Percentiles rank a stretch among this genome's conserved stretches.
These are phyloP conservation scores for Entelexis paramagnoliae DNA, from an alignment of 1,139 yeast genomes.

Conservation along the genomic window DNA sequence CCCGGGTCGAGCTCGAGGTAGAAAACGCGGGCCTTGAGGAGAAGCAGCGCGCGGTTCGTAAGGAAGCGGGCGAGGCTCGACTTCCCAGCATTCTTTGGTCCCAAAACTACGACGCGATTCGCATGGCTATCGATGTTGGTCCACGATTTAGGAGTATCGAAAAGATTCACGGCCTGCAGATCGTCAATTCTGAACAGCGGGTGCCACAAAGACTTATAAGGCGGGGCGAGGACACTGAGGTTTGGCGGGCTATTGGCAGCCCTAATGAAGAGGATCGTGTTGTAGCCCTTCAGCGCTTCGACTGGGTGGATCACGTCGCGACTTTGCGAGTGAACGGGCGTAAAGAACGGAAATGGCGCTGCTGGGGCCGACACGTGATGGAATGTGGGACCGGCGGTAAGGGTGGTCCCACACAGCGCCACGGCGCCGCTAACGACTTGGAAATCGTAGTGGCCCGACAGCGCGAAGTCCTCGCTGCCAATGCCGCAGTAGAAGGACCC, in stretches of 20 bases:
- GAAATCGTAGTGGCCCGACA: constrained; percentile 22
- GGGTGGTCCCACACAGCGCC: constrained; percentile 42
- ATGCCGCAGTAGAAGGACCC: constrained; percentile 10
- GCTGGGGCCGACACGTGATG: constrained; percentile 38
- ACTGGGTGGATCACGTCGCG: neutral
- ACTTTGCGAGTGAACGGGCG: constrained; percentile 33
- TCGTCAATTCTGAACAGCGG: constrained; percentile 3
- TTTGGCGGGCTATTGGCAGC: constrained; percentile 40
- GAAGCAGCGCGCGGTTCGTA: constrained; percentile 34
- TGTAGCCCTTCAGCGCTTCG: constrained; percentile 29
- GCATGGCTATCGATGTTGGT: constrained; percentile 13
- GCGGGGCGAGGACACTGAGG: constrained; percentile 42
- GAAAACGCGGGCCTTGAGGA: constrained; percentile 27
- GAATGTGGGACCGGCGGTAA: constrained; percentile 17
- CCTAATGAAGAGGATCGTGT: constrained; percentile 39
- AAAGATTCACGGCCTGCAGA: neutral
- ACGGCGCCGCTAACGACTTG: constrained; percentile 22
- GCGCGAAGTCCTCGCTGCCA: constrained; percentile 16
- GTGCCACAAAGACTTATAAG: constrained; percentile 36
- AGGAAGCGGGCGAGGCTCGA: constrained; percentile 57
- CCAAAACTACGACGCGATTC: constrained; percentile 37
- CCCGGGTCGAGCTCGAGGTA: constrained; percentile 85
- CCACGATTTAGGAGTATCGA: constrained; percentile 26
- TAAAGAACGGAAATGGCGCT: constrained; percentile 46
- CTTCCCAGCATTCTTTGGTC: constrained; percentile 75